Conservation (phyloP, 2,329 filamentous ascomycete genomes). For the Botryosphaeria dothidea region DNA sequence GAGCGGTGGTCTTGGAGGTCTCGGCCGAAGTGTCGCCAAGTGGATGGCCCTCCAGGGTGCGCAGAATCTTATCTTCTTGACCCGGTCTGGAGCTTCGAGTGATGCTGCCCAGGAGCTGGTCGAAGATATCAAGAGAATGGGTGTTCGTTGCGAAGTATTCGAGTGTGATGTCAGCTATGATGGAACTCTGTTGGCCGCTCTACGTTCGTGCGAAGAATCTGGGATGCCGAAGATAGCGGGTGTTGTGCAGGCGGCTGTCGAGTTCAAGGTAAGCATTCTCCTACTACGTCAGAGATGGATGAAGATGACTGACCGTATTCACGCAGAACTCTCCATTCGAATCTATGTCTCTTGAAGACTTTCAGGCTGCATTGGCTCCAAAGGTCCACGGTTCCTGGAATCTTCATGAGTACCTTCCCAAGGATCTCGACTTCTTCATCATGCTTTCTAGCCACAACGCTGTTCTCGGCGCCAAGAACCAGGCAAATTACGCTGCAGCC, state of each 20-base stretch:
- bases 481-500: conserved; percentile 29
- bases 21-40: conserved; percentile 28
- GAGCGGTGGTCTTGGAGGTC: conserved; percentile 30
- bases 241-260: conserved; percentile 30
- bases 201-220: not conserved
- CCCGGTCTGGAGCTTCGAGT: conserved; percentile 28
- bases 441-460: conserved; percentile 25
- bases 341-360: conserved; percentile 22
- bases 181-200: not conserved
- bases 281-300: not conserved
- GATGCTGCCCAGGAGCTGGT: conserved; percentile 4
- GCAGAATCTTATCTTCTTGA: conserved; percentile 28
- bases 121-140: not conserved
- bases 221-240: conserved; percentile 25
- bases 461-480: conserved; percentile 22
- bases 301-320: conserved; percentile 13
- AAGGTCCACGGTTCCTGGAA: conserved; percentile 40
- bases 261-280: conserved; percentile 21
- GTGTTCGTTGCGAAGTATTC: not conserved
- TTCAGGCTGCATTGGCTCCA: conserved; percentile 21
- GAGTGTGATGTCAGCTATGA: conserved; percentile 17
- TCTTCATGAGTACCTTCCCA: conserved; percentile 25
- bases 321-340: not conserved
- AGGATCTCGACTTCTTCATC: conserved; percentile 31
- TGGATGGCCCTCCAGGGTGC: conserved; percentile 31